Conservation (phyloP, 2,329 filamentous ascomycete species). For the Tolypocladium ovalisporum region DNA sequence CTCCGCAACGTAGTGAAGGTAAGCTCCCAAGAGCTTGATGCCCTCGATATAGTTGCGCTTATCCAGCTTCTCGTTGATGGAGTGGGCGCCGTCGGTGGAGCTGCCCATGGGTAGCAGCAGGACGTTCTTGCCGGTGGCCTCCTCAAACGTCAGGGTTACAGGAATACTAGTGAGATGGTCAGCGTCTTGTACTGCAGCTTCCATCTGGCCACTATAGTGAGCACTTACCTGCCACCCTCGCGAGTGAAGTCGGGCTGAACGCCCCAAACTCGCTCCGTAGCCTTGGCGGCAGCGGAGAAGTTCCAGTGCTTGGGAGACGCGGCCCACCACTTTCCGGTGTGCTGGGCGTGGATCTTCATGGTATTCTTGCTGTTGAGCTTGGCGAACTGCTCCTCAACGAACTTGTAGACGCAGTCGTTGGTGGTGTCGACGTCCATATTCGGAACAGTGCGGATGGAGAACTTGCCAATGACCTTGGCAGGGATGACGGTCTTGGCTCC, state of each 20-base stretch:
- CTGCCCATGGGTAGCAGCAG: slow-evolving; percentile 92
- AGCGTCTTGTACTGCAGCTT: neutral
- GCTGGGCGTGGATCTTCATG: slow-evolving; percentile 68
- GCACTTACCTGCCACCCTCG: slow-evolving; percentile 72
- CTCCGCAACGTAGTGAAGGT: slow-evolving; percentile 90
- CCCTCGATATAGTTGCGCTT: slow-evolving; percentile 97
- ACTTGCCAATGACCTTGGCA: slow-evolving; percentile 95
- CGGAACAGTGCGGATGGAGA: slow-evolving; percentile 93
- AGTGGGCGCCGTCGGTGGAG: slow-evolving; percentile 92
- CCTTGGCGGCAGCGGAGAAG: slow-evolving; percentile 87
- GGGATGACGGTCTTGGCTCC: slow-evolving; percentile 98
- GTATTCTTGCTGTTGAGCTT: slow-evolving; percentile 90
- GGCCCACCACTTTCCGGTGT: slow-evolving; percentile 98
- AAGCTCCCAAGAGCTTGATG: slow-evolving; percentile 88
- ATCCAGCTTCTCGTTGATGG: slow-evolving; percentile 97
- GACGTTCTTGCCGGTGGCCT: slow-evolving; percentile 96
- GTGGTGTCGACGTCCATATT: slow-evolving; percentile 93
- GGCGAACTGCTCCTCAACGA: slow-evolving; percentile 74
- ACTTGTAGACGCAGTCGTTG: slow-evolving; percentile 73
- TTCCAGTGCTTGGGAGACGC: slow-evolving; percentile 98
- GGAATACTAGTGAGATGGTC: slow-evolving; percentile 58
- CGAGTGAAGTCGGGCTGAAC: slow-evolving; percentile 90
- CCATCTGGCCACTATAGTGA: neutral
- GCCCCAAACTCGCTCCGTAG: slow-evolving; percentile 90
- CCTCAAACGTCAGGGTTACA: slow-evolving; percentile 92